Conservation (phyloP, 805 yeast genomes). For the Lipomyces chichibuensis region DNA sequence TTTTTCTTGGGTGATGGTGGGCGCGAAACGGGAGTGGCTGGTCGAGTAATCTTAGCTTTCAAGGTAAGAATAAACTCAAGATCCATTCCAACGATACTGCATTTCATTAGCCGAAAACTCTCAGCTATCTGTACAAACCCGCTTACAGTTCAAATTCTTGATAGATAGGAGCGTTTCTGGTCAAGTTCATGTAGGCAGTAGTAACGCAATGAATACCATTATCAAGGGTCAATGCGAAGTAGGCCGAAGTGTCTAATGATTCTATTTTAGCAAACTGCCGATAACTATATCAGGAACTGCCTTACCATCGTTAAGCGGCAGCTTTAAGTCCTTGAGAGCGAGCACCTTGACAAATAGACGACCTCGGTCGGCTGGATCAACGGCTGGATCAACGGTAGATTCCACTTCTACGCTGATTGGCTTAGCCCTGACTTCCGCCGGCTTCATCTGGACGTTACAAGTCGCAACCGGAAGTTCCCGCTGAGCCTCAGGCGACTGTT, state of each 20-base stretch:
- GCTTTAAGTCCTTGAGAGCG: slow-evolving; percentile 51
- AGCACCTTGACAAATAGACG: slow-evolving; percentile 52
- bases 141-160: slow-evolving; percentile 70
- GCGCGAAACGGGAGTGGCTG: slow-evolving; percentile 35
- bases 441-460: neutral
- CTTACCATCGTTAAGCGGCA: slow-evolving; percentile 46
- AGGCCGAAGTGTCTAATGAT: slow-evolving; percentile 46
- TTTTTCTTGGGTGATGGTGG: slow-evolving; percentile 28
- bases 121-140: neutral
- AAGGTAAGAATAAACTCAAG: slow-evolving; percentile 66
- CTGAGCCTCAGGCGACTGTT: neutral
- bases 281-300: neutral
- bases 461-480: neutral
- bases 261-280: slow-evolving; percentile 40
- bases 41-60: slow-evolving; percentile 59
- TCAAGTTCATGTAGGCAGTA: slow-evolving; percentile 55
- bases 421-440: neutral
- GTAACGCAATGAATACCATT: slow-evolving; percentile 80
- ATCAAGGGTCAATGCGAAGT: slow-evolving; percentile 59
- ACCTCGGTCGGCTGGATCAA: slow-evolving; percentile 49
- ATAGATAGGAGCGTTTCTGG: slow-evolving; percentile 48
- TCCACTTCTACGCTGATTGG: neutral
- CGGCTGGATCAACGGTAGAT: slow-evolving; percentile 42
- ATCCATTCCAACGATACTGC: slow-evolving; percentile 52
- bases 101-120: neutral